phyloP scores from a whole-genome alignment of 1,284 basidiomycete species.

The Porogramme epimiltina region DNA sequence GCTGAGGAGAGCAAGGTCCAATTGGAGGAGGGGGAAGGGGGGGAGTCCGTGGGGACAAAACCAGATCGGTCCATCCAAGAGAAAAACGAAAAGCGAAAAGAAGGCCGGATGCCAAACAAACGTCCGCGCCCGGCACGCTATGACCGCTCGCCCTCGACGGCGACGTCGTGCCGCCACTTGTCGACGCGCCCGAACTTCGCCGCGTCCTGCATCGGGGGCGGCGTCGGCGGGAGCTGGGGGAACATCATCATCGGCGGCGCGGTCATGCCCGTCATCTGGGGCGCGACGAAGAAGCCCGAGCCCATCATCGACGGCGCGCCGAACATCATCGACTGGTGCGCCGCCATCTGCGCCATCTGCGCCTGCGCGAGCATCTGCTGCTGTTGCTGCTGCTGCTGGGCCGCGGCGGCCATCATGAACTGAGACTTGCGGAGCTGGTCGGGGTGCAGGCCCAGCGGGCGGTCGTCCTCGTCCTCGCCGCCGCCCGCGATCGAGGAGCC shows the following conservation, averaged over 20 bases:
- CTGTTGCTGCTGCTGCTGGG: slow-evolving; percentile 56
- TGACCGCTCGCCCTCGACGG: slow-evolving; percentile 56
- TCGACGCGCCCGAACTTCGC: slow-evolving; percentile 72
- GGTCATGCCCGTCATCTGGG: slow-evolving; percentile 61
- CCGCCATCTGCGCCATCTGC: slow-evolving; percentile 64
- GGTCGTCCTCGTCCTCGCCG: slow-evolving; percentile 44
- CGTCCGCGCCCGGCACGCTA: too few species aligned
- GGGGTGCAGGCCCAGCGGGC: slow-evolving; percentile 69
- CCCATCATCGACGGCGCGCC: slow-evolving; percentile 64
- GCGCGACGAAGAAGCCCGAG: slow-evolving; percentile 59
- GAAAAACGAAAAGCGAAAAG: background rate
- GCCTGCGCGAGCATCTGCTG: slow-evolving; percentile 75
- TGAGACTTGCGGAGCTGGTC: slow-evolving; percentile 78
- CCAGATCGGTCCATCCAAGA: background rate
- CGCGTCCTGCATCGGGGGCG: slow-evolving; percentile 63
- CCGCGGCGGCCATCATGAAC: slow-evolving; percentile 61
- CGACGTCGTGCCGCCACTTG: slow-evolving; percentile 76
- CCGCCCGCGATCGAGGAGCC: slow-evolving; percentile 17
- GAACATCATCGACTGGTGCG: slow-evolving; percentile 71
- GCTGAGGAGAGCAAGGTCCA: background rate
- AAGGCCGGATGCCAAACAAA: too few species aligned
- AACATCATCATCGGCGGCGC: slow-evolving; percentile 57
- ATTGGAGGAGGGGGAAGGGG: background rate
- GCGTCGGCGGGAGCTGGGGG: slow-evolving; percentile 45
- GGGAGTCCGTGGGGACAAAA: background rate